Evolutionary conservation across 306 rosid genomes (phyloP), one percentile per base, ranked within the genome.

Genomic region (Chamaecrista fasciculata): DNA sequence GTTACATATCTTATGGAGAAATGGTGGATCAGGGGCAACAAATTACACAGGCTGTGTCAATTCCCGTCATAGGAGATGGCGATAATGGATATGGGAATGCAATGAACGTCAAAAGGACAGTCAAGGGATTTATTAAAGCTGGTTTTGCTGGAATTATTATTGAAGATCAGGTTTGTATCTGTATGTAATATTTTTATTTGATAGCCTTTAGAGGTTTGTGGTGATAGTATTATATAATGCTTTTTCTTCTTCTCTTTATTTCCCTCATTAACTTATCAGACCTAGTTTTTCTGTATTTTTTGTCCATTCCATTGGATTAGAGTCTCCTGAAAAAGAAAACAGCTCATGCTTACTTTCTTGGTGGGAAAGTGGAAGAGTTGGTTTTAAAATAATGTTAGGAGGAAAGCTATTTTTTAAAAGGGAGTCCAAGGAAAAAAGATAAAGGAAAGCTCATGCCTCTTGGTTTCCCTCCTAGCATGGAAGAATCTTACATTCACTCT

Each of bases 31-130:
- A 90, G 28, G 94, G 96, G 66, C 89, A 68, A 23, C 83, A 83
- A 39, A 83, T 90, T 18, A 82, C 94, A 12, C 82, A 88, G 66
- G 71, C 96, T 23, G 90, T 90, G 55, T 86, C 91, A 0, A 86
- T 93, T 75, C 97, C 98, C 65, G 85, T 90, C 66, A 86, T 93
- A 24, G 96, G 87, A 26, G 98, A 93, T 80, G 98, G 86, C 2
- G 98, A 93, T 75, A 85, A 86, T 67, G 98, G 98, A 21, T 93
- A 86, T 39, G 97, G 98, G 4, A 88, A 93, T 74, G 91, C 91
- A 24, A 71, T 93, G 90, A 93, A 90, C 84, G 90, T 90, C 50
- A 93, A 93, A 79, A 80, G 98, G 71, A 93, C 97, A 23, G 84
- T 90, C 37, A 88, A 85, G 84, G 93, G 97, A 40, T 93, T 81